These are phyloP conservation scores for Macadamia tetraphylla DNA, from an alignment of 164 flowering plant species.

Conservation along the genomic window DNA sequence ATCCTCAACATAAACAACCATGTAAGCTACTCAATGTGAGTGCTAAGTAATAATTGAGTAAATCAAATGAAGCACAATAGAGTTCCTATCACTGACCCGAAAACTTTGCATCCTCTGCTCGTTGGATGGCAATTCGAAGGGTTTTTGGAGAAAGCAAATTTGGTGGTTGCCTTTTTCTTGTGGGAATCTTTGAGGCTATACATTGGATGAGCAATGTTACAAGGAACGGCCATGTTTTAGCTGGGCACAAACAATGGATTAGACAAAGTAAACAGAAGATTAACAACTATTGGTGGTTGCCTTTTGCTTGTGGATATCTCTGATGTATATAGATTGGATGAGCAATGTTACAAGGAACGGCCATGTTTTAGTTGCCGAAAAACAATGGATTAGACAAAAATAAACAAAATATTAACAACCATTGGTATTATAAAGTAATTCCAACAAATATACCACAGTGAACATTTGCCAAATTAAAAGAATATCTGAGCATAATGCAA, in stretches of 20 bases:
- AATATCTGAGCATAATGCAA: not conserved
- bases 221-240: conserved; percentile 93
- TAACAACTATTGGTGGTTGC: too few species aligned
- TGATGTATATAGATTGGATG: too few species aligned
- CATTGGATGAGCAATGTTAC: conserved; percentile 54
- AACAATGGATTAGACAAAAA: too few species aligned
- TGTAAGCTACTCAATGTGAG: not conserved
- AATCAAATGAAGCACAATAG: not conserved
- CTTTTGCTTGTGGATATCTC: too few species aligned
- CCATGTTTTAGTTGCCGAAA: too few species aligned
- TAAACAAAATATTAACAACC: too few species aligned
- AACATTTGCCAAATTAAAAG: not conserved
- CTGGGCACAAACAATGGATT: conserved; percentile 37
- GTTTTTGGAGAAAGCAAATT: conserved; percentile 65
- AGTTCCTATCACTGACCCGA: conserved; percentile 36
- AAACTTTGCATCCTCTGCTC: conserved; percentile 54
- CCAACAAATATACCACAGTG: too few species aligned
- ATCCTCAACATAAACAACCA: not conserved
- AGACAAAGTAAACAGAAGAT: not conserved
- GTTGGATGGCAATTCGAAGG: conserved; percentile 61
- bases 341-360: too few species aligned
- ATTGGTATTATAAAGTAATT: not conserved
- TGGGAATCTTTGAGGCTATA: conserved; percentile 48
- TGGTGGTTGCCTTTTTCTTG: conserved; percentile 63
- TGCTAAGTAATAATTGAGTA: not conserved